Base-by-base conservation (phyloP, 78 protist species). In the Anaeramoeba flamelloides region DNA sequence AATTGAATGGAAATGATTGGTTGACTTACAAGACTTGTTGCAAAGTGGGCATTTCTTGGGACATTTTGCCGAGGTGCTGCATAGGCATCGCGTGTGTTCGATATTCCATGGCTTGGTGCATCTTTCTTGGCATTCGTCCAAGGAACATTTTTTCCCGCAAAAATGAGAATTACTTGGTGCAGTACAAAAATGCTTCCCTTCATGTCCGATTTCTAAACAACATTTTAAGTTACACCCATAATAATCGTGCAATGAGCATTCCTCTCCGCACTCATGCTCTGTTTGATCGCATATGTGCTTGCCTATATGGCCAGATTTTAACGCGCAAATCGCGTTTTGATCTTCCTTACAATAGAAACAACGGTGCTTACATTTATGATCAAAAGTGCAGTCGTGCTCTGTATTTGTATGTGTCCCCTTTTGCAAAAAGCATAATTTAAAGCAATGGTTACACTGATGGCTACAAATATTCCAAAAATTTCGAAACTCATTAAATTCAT, bases 71-170 rank as follows among this genome's bases (percentile, higher is more conserved):
- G 17, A 26, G 8, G 8, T 53, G 8, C 17, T 8, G 69, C 69
- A 53, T 26, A 26, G 34, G 69, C 69, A 53, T n/a, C n/a, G n/a
- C 8, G 69, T 8, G 34, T 53, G 8, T 53, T 53, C 17, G 69
- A 26, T 8, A 53, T 53, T 53, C 8, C 17, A 53, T 26, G 69
- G 69, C 17, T 26, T 26, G 17, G 69, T 53, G 69, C 69, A 53
- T 53, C 17, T 53, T 53, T 53, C 69, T 53, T 53, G 69, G 69
- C 69, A 53, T 53, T 53, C 34, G 69, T 53, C 69, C 69, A 53
- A 53, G 17, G 34, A 53, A 17, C 69, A 53, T 53, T 26, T 53
- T 53, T 53, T 8, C 69, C 17, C 34, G 69, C 69, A 53, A 53
- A 26, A 26, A 26, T 8, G 8, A 53, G 17, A 53, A n/a, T n/a